phyloP scores from a whole-genome alignment of 1,284 basidiomycete genomes.

The Malassezia sp. region DNA sequence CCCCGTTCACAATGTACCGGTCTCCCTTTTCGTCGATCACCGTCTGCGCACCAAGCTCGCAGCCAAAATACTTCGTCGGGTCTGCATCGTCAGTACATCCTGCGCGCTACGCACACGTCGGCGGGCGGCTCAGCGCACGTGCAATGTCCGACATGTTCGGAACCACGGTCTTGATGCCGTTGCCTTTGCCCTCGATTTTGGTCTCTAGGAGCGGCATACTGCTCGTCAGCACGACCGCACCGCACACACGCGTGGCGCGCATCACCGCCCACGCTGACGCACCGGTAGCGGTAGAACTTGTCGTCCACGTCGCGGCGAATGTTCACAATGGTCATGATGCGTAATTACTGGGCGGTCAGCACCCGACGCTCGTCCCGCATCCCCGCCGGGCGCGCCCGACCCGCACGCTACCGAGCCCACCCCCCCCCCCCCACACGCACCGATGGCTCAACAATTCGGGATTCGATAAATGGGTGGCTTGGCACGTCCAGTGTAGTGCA shows the following conservation, averaged over 20 bases:
- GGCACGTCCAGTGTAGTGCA: background rate
- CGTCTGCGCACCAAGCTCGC: slow-evolving; percentile 94
- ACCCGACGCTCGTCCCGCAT: no score
- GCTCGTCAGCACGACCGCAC: no score
- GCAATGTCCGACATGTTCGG: slow-evolving; percentile 95
- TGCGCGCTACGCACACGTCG: slow-evolving; percentile 55
- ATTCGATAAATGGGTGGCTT: background rate
- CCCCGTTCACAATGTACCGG: slow-evolving; percentile 96
- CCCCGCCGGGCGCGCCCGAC: no score
- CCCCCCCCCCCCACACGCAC: no score
- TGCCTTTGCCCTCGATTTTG: slow-evolving; percentile 98
- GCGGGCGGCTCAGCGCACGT: slow-evolving; percentile 83
- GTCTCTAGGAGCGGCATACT: slow-evolving; percentile 90
- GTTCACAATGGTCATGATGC: slow-evolving; percentile 64
- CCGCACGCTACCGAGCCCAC: no score
- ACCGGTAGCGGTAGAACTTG: slow-evolving; percentile 51
- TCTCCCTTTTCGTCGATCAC: slow-evolving; percentile 92
- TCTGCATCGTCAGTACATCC: slow-evolving; percentile 51
- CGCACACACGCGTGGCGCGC: background rate
- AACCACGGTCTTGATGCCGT: slow-evolving; percentile 83
- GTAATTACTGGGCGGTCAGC: no score
- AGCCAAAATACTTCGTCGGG: slow-evolving; percentile 98
- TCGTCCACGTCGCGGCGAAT: slow-evolving; percentile 95
- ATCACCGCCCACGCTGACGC: background rate
- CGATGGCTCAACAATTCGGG: no score